These are phyloP conservation scores for Leucosporidium creatinivorum DNA, from an alignment of 768 basidiomycete genomes.

Conservation along the genomic window DNA sequence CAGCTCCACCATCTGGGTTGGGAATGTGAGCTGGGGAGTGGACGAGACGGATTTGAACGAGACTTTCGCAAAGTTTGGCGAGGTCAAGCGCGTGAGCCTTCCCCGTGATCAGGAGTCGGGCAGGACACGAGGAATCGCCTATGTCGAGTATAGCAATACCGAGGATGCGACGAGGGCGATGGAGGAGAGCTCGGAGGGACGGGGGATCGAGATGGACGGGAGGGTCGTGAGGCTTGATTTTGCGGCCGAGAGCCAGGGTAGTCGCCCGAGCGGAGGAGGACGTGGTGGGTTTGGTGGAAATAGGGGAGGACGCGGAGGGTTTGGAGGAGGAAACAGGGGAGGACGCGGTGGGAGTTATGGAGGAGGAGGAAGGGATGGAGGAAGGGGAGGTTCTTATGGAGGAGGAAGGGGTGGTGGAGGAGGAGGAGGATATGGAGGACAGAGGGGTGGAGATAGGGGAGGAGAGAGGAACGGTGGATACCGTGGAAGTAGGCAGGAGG, in stretches of 20 bases:
- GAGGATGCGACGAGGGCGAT: slow-evolving; percentile 75
- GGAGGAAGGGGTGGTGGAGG: too few species aligned
- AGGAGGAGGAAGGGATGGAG: too few species aligned
- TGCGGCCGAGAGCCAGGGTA: slow-evolving; percentile 10
- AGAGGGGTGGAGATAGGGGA: too few species aligned
- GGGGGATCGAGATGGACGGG: slow-evolving; percentile 18
- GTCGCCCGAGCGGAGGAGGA: neutral
- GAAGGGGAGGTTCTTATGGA: too few species aligned
- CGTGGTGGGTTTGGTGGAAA: neutral
- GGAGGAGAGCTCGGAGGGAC: slow-evolving; percentile 36
- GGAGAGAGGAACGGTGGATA: too few species aligned
- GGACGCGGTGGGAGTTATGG: slow-evolving; percentile 1
- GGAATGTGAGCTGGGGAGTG: slow-evolving; percentile 74
- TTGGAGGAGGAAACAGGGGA: neutral
- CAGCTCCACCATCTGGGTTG: slow-evolving; percentile 73
- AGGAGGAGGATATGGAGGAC: too few species aligned
- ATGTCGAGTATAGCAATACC: slow-evolving; percentile 80
- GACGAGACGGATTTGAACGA: slow-evolving; percentile 79
- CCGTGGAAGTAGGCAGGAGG: too few species aligned
- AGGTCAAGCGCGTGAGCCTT: slow-evolving; percentile 62
- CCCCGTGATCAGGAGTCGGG: slow-evolving; percentile 89
- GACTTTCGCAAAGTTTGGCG: slow-evolving; percentile 80
- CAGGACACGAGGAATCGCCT: slow-evolving; percentile 84
- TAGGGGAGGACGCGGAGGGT: too few species aligned
- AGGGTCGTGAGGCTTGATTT: slow-evolving; percentile 21